These are phyloP conservation scores for Periconia macrospinosa DNA, from an alignment of 2,329 filamentous ascomycete species.

Conservation along the genomic window DNA sequence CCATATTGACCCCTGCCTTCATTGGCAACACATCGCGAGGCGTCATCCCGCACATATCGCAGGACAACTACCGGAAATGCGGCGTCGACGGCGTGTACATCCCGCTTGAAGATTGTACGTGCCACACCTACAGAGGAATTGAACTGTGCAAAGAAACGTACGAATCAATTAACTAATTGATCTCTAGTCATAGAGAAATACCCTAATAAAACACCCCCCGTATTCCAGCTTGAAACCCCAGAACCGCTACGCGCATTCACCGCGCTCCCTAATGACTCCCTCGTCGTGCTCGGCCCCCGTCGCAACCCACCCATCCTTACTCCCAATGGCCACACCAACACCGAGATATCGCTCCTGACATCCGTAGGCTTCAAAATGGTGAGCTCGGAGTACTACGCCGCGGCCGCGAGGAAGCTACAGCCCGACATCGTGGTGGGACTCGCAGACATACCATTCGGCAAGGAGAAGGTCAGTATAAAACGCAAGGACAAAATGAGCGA, in stretches of 20 bases:
- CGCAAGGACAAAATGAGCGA: slow-evolving; percentile 82
- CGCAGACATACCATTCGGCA: slow-evolving; percentile 70
- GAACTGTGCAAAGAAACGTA: too few species aligned
- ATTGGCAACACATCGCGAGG: slow-evolving; percentile 81
- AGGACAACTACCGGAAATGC: slow-evolving; percentile 73
- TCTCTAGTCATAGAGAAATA: slow-evolving; percentile 65
- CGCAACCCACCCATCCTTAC: slow-evolving; percentile 74
- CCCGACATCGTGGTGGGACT: slow-evolving; percentile 82
- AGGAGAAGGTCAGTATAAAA: slow-evolving; percentile 64
- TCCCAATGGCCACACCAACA: slow-evolving; percentile 69
- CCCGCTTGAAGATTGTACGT: slow-evolving; percentile 89
- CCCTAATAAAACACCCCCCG: slow-evolving; percentile 50
- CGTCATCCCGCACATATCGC: slow-evolving; percentile 82
- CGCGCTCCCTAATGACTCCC: slow-evolving; percentile 64
- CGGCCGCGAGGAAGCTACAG: slow-evolving; percentile 64
- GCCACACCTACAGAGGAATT: not conserved
- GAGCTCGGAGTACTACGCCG: slow-evolving; percentile 69
- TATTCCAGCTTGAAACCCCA: slow-evolving; percentile 54
- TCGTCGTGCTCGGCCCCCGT: slow-evolving; percentile 76
- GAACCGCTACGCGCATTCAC: slow-evolving; percentile 74
- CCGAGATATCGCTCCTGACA: slow-evolving; percentile 75
- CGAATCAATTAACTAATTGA: not conserved
- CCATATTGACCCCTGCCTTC: slow-evolving; percentile 82
- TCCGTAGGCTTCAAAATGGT: slow-evolving; percentile 82
- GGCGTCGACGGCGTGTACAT: slow-evolving; percentile 72